Evolutionary conservation across 352 stramenopile genomes (phyloP).

Genomic region (Blastocystis sp.): DNA sequence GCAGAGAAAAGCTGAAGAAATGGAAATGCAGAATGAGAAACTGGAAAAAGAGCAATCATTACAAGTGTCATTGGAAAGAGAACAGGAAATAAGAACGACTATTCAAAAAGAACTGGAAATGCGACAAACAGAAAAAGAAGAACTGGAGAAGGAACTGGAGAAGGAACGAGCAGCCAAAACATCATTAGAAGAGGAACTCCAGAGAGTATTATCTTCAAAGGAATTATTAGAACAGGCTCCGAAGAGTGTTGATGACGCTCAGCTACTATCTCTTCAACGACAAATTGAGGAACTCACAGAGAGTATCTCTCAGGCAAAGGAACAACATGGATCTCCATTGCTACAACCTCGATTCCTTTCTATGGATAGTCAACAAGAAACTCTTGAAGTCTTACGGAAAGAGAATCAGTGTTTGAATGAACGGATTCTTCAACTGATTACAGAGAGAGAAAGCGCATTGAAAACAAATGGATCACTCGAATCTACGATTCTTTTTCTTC

Average conservation of each 20-base stretch:
- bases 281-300: neutral
- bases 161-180: neutral
- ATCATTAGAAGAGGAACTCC: neutral
- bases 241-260: neutral
- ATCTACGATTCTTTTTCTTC: neutral
- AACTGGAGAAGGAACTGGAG: neutral
- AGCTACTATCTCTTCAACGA: neutral
- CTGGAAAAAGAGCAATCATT: neutral
- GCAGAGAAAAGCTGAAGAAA: neutral
- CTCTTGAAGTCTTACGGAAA: too few relatives aligned
- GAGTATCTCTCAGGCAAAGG: neutral
- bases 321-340: neutral
- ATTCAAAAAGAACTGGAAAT: neutral
- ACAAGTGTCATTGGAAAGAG: neutral
- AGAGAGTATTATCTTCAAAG: neutral
- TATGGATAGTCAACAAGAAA: too few relatives aligned
- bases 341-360: too few relatives aligned
- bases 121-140: neutral
- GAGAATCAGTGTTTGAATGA: slow-evolving; percentile 16
- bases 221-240: neutral
- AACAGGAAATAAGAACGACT: neutral
- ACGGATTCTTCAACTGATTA: slow-evolving; percentile 18
- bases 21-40: neutral
- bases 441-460: neutral
- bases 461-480: slow-evolving; percentile 1